Evolutionary conservation across 2,329 filamentous ascomycete species (phyloP), one percentile per base, ranked within the genome.

Genomic region (Ascochyta viciae-villosae): DNA sequence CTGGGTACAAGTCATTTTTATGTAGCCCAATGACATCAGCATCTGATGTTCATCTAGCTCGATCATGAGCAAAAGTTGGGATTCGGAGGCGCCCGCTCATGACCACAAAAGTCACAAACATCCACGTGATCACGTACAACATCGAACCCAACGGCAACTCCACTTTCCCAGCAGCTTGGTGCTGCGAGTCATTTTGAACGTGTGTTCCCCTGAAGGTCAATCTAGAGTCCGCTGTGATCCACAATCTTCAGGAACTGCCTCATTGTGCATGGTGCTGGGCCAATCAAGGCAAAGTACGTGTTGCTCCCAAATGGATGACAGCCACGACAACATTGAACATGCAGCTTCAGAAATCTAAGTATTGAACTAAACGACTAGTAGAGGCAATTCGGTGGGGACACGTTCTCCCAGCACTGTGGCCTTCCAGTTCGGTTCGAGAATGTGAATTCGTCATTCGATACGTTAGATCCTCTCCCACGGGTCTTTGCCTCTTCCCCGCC

Each of bases 241-340:
- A 45, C 46, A 34, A 34, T 43, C 33, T 24, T 37, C 43, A 47
- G 31, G 23, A 39, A 33, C 42, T 62, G 60, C 59, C 57, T 62
- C 60, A 59, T 62, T 57, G 38, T 45, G 31, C 41, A 45, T 45
- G 27, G 45, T 50, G 52, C 43, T 42, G 51, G 54, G 38, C 71
- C 70, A 73, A 74, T 73, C 59, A 68, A 40, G 48, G 38, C 31
- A 6, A 29, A 35, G 58, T 71, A 74, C 71, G 70, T 73, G 71
- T 60, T 72, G 54, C 39, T 44, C 51, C 44, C 54, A 46, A 57
- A 57, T 52, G 44, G 34, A 35, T 4, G 56, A 39, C 43, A 66
- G 60, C 64, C 58, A 70, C 64, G 64, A 67, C 62, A 62, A 41
- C 60, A 47, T 60, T 54, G n/a, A 12, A 51, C 35, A 42, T 56